Evolutionary conservation across 2,329 filamentous ascomycete genomes (phyloP).

Genomic region (Arthrobotrys entomopaga): DNA sequence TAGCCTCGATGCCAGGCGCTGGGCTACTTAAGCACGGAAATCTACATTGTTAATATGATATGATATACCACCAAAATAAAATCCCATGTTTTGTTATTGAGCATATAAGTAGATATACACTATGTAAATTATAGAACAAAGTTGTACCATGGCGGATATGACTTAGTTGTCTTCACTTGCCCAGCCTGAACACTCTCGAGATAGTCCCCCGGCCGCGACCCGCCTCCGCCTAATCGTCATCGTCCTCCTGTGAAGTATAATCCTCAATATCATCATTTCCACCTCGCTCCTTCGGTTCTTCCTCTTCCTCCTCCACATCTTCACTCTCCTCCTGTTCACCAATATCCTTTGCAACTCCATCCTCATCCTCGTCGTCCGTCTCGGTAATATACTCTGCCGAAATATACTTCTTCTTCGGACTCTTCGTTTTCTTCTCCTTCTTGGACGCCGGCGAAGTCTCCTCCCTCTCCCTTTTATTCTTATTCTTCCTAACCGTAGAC

Average conservation of each 20-base stretch:
- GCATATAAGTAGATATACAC: too few species aligned
- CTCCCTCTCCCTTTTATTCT: conserved; percentile 1
- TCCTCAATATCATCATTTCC: conserved; percentile 7
- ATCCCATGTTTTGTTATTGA: too few species aligned
- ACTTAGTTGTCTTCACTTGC: conserved; percentile 25
- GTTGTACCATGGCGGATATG: neutral
- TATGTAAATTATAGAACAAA: too few species aligned
- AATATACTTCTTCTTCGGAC: conserved; percentile 15
- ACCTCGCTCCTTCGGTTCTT: neutral
- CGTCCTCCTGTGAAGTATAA: conserved; percentile 1
- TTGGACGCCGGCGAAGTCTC: neutral
- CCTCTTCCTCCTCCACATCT: conserved; percentile 2
- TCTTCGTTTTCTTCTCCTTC: conserved; percentile 5
- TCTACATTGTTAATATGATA: too few species aligned
- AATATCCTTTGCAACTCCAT: neutral
- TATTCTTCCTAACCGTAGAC: conserved; percentile 10
- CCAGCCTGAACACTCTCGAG: conserved; percentile 36
- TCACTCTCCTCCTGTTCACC: neutral
- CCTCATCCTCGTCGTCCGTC: neutral
- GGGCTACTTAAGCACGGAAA: too few species aligned
- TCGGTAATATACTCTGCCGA: conserved; percentile 20
- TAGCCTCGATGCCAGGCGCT: too few species aligned
- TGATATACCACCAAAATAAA: too few species aligned
- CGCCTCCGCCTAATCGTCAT: conserved; percentile 10
- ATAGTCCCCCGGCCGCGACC: conserved; percentile 43